Conservation (phyloP, 2,329 filamentous ascomycete species). For the Diaporthe eres region DNA sequence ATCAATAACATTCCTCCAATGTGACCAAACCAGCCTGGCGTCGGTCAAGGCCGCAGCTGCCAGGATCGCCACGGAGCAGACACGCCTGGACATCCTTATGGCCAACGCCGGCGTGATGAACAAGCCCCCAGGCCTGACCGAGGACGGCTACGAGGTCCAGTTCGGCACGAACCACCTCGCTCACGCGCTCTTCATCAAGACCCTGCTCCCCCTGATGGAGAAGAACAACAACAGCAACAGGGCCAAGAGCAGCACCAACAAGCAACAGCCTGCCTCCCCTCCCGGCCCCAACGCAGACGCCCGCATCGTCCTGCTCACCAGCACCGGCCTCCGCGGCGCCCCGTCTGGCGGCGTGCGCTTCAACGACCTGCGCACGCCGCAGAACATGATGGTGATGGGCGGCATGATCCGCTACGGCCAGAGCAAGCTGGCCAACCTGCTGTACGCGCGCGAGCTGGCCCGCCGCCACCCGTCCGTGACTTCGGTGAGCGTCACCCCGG, state of each 20-base stretch:
- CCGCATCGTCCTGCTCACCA: constrained; percentile 49
- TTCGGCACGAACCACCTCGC: constrained; percentile 58
- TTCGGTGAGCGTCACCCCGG: constrained; percentile 56
- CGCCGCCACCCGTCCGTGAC: constrained; percentile 54
- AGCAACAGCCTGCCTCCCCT: constrained; percentile 46
- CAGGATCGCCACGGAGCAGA: constrained; percentile 5
- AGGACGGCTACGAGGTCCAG: constrained; percentile 56
- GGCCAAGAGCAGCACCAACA: constrained; percentile 44
- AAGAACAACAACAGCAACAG: background rate
- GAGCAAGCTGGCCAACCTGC: constrained; percentile 61
- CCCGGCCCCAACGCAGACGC: constrained; percentile 44
- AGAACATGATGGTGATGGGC: constrained; percentile 1
- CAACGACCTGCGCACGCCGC: constrained; percentile 42
- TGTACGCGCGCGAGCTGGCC: constrained; percentile 56
- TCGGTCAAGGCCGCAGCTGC: constrained; percentile 48
- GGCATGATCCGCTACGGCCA: constrained; percentile 57
- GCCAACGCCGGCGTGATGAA: constrained; percentile 53
- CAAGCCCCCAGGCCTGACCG: constrained; percentile 51
- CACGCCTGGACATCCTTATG: constrained; percentile 52
- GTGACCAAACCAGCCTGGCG: constrained; percentile 51
- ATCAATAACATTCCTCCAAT: constrained; percentile 47
- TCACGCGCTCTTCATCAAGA: constrained; percentile 57
- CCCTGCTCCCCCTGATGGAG: constrained; percentile 51
- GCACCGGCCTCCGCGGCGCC: constrained; percentile 47
- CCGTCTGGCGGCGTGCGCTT: constrained; percentile 48